Evolutionary conservation across 2,329 filamentous ascomycete genomes (phyloP).

Genomic region (Botrytis tulipae): DNA sequence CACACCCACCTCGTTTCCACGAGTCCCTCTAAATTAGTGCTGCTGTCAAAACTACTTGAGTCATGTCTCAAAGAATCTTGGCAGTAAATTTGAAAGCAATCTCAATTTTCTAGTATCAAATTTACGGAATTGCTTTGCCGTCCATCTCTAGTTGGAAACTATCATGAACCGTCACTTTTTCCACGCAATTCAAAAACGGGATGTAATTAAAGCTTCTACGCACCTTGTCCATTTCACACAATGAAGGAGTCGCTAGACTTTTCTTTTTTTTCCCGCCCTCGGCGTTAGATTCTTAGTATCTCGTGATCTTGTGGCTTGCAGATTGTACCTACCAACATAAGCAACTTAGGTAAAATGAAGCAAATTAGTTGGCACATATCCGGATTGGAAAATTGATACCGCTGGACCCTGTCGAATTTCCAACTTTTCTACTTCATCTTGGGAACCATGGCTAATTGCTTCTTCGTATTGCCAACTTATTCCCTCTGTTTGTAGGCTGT

Average conservation of each 20-base stretch:
- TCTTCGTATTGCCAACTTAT: slow-evolving; percentile 15
- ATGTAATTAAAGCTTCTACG: not conserved
- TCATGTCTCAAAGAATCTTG: not conserved
- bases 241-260: not conserved
- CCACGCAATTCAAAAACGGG: not conserved
- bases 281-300: not conserved
- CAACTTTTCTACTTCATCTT: not conserved
- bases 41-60: slow-evolving; percentile 2
- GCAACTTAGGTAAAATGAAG: not conserved
- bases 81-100: not conserved
- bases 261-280: not conserved
- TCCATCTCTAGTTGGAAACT: not conserved
- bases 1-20: not conserved
- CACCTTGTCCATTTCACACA: not conserved
- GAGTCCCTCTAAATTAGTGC: not conserved
- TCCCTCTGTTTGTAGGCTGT: not conserved
- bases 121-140: not conserved
- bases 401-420: not conserved
- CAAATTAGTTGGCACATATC: slow-evolving; percentile 5
- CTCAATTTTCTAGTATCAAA: not conserved
- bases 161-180: not conserved
- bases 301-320: not conserved
- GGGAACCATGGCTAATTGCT: not conserved
- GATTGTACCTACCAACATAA: not conserved
- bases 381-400: not conserved